Evolutionary conservation across 371 early-diverging fungal species (phyloP).

Genomic region (Capillidium rhysosporum): DNA sequence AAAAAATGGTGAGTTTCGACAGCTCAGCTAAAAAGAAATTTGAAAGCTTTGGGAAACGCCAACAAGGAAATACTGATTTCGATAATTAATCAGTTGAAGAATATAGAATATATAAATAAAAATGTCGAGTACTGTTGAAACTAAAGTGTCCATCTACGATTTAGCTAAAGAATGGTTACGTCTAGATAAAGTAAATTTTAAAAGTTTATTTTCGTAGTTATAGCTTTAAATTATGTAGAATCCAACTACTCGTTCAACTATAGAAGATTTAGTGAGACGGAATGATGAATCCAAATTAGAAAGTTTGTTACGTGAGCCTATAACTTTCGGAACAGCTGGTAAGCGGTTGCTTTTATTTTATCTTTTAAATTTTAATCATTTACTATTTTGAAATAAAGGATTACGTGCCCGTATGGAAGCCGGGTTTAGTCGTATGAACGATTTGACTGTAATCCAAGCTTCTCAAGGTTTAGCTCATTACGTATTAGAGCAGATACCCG

Average conservation of each 20-base stretch:
- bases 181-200: conserved; percentile 34
- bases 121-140: too few relatives aligned
- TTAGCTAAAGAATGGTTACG: conserved; percentile 33
- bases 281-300: conserved; percentile 33
- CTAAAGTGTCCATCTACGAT: background rate
- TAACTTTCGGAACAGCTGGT: conserved; percentile 85
- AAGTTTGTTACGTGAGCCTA: conserved; percentile 40
- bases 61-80: too few relatives aligned
- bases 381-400: conserved; percentile 20
- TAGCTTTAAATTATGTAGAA: conserved; percentile 20
- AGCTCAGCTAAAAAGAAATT: too few relatives aligned
- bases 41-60: too few relatives aligned
- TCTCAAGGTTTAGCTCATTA: conserved; percentile 51
- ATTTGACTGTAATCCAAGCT: conserved; percentile 78
- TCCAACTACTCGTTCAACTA: conserved; percentile 40
- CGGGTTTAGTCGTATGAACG: conserved; percentile 90
- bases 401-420: conserved; percentile 85
- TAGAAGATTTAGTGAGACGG: conserved; percentile 23
- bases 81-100: too few relatives aligned
- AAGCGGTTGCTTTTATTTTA: background rate
- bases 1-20: too few relatives aligned
- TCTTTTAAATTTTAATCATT: background rate
- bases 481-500: conserved; percentile 24
- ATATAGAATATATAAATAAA: too few relatives aligned
- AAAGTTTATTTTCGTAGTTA: background rate